Evolutionary conservation across 192 early-diverging fungal genomes (phyloP).

Genomic region (Coemansia sp.): DNA sequence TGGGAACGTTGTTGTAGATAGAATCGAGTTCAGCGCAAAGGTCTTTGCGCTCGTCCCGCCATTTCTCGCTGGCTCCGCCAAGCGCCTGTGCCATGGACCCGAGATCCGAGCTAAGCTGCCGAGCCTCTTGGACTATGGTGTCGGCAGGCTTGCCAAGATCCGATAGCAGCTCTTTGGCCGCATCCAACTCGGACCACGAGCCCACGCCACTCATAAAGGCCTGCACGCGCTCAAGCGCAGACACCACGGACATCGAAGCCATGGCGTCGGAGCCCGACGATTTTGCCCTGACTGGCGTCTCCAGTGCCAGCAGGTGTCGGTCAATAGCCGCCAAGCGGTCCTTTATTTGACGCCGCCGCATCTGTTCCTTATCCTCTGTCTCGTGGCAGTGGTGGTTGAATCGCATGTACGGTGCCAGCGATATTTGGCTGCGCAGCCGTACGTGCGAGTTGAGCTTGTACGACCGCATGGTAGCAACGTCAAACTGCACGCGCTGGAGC

Average conservation of each 20-base stretch:
- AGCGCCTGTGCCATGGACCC: conserved; percentile 9
- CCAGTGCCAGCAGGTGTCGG: conserved; percentile 8
- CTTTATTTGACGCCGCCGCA: conserved; percentile 8
- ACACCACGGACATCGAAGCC: conserved; percentile 20
- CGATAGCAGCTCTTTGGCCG: conserved; percentile 14
- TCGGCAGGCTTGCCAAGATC: conserved; percentile 15
- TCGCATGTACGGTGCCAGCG: conserved; percentile 60
- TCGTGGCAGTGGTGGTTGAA: conserved; percentile 4
- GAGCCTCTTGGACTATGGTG: conserved; percentile 2
- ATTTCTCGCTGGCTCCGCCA: conserved; percentile 7
- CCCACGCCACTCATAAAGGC: conserved; percentile 30
- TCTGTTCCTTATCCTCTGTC: background rate
- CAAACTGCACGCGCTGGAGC: conserved; percentile 72
- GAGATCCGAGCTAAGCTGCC: conserved; percentile 7
- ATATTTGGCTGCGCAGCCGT: conserved; percentile 63
- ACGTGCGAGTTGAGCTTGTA: conserved; percentile 76
- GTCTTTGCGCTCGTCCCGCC: conserved; percentile 14
- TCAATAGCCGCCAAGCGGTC: conserved; percentile 4
- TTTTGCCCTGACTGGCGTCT: conserved; percentile 15
- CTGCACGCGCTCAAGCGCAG: conserved; percentile 32
- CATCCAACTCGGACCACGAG: conserved; percentile 27
- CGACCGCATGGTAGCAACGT: conserved; percentile 56
- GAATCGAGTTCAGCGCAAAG: conserved; percentile 9
- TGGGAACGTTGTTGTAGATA: conserved; percentile 18
- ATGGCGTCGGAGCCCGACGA: background rate